phyloP scores from a whole-genome alignment of 805 yeast genomes.

The Zygosaccharomyces lentus region DNA sequence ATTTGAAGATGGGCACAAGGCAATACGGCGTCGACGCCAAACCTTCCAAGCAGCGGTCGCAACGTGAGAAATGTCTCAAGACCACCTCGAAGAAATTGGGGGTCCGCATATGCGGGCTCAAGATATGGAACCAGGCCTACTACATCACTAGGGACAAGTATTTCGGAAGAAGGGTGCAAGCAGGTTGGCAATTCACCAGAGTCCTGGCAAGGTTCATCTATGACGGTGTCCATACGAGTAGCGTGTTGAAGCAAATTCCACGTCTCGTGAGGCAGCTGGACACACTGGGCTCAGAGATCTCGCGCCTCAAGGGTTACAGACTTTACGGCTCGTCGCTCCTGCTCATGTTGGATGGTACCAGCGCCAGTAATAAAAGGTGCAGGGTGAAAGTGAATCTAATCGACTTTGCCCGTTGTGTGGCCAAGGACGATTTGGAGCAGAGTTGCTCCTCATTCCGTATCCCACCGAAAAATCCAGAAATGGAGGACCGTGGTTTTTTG shows the following conservation, averaged over 20 bases:
- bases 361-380: conserved; percentile 20
- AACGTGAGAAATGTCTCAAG: conserved; percentile 68
- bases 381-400: conserved; percentile 62
- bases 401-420: conserved; percentile 93
- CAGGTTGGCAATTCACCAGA: conserved; percentile 73
- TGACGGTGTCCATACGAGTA: conserved; percentile 57
- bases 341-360: conserved; percentile 77
- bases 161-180: conserved; percentile 73
- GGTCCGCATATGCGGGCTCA: conserved; percentile 92
- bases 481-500: conserved; percentile 77
- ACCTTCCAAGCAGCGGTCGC: conserved; percentile 66
- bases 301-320: conserved; percentile 65
- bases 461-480: conserved; percentile 64
- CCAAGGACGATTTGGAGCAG: conserved; percentile 48
- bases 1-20: conserved; percentile 96
- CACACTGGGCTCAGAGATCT: conserved; percentile 53
- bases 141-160: conserved; percentile 82
- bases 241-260: conserved; percentile 66
- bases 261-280: conserved; percentile 54
- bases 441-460: conserved; percentile 44
- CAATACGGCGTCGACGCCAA: conserved; percentile 96
- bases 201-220: conserved; percentile 73
- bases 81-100: conserved; percentile 85
- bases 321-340: conserved; percentile 87
- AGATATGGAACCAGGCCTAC: conserved; percentile 59